Evolutionary conservation across 352 stramenopile genomes (phyloP).

Genomic region (Halophytophthora polymorphica): DNA sequence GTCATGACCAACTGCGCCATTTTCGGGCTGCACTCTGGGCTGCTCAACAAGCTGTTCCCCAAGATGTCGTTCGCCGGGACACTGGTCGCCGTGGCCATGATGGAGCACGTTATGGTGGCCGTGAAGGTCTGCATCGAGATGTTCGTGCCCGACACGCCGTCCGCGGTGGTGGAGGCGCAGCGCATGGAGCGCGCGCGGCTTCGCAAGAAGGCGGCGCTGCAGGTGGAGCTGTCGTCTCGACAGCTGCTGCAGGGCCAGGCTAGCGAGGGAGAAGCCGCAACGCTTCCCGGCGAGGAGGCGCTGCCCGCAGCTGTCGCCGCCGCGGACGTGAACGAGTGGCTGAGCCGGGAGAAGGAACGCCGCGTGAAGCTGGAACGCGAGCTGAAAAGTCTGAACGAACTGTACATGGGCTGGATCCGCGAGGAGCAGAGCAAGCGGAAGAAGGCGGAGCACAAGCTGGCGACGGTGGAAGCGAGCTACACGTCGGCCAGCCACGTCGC

Average conservation of each 20-base stretch:
- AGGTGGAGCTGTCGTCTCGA: conserved; percentile 65
- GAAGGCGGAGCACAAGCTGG: conserved; percentile 53
- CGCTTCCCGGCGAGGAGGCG: not conserved
- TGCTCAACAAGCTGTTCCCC: conserved; percentile 69
- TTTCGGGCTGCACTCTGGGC: conserved; percentile 89
- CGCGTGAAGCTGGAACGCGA: conserved; percentile 73
- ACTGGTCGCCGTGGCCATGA: conserved; percentile 49
- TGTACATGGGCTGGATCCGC: conserved; percentile 85
- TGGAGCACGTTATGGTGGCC: conserved; percentile 78
- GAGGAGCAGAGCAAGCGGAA: conserved; percentile 79
- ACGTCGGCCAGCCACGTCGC: not conserved
- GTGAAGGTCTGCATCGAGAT: conserved; percentile 82
- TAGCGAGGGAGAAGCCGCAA: conserved; percentile 19
- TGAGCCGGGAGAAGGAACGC: conserved; percentile 67
- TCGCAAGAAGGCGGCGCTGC: conserved; percentile 71
- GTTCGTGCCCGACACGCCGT: conserved; percentile 68
- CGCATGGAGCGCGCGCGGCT: conserved; percentile 60
- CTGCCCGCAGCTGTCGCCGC: conserved; percentile 24
- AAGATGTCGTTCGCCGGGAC: conserved; percentile 56
- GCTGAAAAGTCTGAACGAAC: conserved; percentile 73
- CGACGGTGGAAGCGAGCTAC: conserved; percentile 27
- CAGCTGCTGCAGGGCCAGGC: conserved; percentile 29
- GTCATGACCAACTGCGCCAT: conserved; percentile 95
- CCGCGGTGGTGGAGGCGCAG: conserved; percentile 55
- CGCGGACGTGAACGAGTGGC: conserved; percentile 65